Evolutionary conservation across 1,284 basidiomycete genomes (phyloP).

Genomic region (Fistulinella cinereoalba): DNA sequence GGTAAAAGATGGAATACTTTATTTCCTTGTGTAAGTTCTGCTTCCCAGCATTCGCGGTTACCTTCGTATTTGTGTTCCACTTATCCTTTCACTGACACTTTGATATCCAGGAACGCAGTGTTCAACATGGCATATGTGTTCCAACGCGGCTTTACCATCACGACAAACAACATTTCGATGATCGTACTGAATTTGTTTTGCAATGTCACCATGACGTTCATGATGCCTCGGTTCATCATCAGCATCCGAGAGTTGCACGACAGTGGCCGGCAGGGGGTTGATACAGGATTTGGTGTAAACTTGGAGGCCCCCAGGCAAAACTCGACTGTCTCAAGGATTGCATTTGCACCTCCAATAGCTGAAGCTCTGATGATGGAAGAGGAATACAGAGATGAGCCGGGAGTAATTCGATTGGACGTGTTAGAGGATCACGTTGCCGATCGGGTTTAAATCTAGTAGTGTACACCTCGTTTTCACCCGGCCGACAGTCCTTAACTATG

Average conservation of each 20-base stretch:
- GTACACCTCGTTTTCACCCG: no score
- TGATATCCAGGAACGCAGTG: neutral
- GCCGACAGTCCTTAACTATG: no score
- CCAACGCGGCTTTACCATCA: neutral
- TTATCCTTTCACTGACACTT: neutral
- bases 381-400: neutral
- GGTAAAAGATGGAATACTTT: neutral
- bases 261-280: neutral
- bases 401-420: neutral
- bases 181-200: neutral
- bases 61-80: neutral
- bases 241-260: neutral
- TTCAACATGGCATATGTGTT: neutral
- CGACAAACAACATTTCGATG: neutral
- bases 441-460: neutral
- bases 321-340: neutral
- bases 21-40: neutral
- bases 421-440: neutral
- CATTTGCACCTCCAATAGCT: neutral
- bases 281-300: neutral
- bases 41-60: neutral
- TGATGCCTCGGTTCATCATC: neutral
- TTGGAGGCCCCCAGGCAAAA: neutral
- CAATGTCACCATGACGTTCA: neutral
- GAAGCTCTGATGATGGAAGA: neutral